Percentiles rank a stretch among this genome's conserved stretches.
These are phyloP conservation scores for Epichloe gansuensis DNA, from an alignment of 2,329 filamentous ascomycete species.

Conservation along the genomic window DNA sequence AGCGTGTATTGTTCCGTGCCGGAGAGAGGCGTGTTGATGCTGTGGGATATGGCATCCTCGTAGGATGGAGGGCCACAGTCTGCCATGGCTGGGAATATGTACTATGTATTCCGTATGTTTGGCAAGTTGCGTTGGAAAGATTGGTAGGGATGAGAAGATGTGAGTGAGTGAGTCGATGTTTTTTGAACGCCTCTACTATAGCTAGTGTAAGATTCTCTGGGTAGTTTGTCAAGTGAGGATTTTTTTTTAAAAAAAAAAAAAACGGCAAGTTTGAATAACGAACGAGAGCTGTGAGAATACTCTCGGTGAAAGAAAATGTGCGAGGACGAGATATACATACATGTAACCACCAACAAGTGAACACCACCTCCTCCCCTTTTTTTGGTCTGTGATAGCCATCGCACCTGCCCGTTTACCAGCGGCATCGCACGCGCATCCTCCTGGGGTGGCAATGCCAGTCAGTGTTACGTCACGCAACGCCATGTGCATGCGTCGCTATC, in stretches of 20 bases:
- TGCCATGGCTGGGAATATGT: not conserved
- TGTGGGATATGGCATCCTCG: constrained; percentile 1
- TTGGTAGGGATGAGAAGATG: too few species aligned
- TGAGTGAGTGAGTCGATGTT: too few species aligned
- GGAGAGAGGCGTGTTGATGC: not conserved
- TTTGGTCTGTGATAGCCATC: not conserved
- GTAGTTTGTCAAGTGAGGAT: too few species aligned
- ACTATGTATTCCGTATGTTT: not conserved
- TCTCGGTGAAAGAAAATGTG: not conserved
- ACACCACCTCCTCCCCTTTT: too few species aligned
- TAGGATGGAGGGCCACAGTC: constrained; percentile 1
- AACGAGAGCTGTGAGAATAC: too few species aligned
- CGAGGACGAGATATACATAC: not conserved
- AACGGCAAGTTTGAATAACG: too few species aligned
- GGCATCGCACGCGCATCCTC: not conserved
- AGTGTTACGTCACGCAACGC: not conserved
- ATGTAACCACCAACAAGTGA: too few species aligned
- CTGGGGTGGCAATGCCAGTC: not conserved
- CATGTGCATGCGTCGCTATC: not conserved
- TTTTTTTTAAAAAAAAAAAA: too few species aligned
- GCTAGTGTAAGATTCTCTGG: too few species aligned
- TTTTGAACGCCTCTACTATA: too few species aligned
- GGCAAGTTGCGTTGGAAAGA: not conserved
- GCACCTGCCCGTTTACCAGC: not conserved
- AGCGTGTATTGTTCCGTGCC: constrained; percentile 6